Percentiles rank a stretch among this genome's conserved stretches.
Conservation (phyloP, 495 filamentous ascomycete genomes). For the Aspergillus funiculosus region DNA sequence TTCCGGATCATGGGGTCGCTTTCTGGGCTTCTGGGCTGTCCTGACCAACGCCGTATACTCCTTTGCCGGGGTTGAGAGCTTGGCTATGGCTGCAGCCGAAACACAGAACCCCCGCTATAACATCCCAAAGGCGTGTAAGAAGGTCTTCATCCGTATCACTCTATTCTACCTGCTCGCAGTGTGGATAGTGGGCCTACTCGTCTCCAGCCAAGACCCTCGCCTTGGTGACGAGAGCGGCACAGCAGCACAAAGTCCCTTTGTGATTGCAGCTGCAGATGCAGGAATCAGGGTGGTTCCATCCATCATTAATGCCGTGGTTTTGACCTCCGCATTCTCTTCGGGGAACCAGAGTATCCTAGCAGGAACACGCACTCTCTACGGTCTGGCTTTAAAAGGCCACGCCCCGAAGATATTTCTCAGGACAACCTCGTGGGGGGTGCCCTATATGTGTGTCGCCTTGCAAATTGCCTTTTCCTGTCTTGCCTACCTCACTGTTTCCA, state of each 20-base stretch:
- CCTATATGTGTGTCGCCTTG: no score
- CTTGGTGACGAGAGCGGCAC: not conserved
- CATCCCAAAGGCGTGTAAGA: slow-evolving; percentile 69
- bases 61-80: slow-evolving; percentile 59
- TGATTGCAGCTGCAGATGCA: slow-evolving; percentile 49
- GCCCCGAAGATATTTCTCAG: slow-evolving; percentile 55
- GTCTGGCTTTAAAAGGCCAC: slow-evolving; percentile 57
- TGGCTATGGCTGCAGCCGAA: slow-evolving; percentile 73
- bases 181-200: slow-evolving; percentile 47
- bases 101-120: slow-evolving; percentile 65
- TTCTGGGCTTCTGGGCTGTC: slow-evolving; percentile 40
- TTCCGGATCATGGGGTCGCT: slow-evolving; percentile 29
- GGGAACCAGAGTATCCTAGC: slow-evolving; percentile 72
- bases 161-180: slow-evolving; percentile 65
- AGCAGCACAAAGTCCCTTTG: slow-evolving; percentile 38
- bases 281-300: slow-evolving; percentile 59
- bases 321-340: slow-evolving; percentile 57
- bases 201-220: slow-evolving; percentile 41
- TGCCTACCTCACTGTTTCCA: no score
- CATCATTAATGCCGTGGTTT: slow-evolving; percentile 68
- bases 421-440: no score
- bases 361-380: slow-evolving; percentile 64
- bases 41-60: slow-evolving; percentile 38
- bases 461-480: no score
- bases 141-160: slow-evolving; percentile 75